phyloP scores from a whole-genome alignment of 306 rosid genomes.

The Citrullus amarus region DNA sequence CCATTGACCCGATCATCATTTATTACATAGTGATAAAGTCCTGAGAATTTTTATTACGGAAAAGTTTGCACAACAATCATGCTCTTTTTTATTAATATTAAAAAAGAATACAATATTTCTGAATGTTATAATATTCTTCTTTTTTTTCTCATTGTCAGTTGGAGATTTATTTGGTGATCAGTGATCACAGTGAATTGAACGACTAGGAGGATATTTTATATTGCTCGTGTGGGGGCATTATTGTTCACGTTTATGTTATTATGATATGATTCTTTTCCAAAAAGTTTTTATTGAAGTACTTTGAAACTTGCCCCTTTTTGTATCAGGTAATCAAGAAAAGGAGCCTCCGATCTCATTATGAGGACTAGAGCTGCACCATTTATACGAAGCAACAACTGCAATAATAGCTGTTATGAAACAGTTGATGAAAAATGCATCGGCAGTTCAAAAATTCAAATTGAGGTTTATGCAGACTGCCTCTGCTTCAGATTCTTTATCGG shows the following conservation, averaged over 20 bases:
- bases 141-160: neutral
- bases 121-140: neutral
- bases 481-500: neutral
- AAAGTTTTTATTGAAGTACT: neutral
- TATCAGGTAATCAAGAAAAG: slow-evolving; percentile 57
- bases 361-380: slow-evolving; percentile 29
- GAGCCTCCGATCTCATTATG: slow-evolving; percentile 19
- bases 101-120: neutral
- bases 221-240: neutral
- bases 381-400: slow-evolving; percentile 9
- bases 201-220: neutral
- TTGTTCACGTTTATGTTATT: neutral
- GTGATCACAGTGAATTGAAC: neutral
- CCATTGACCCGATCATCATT: neutral
- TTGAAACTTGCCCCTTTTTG: slow-evolving; percentile 21
- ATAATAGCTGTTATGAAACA: slow-evolving; percentile 15
- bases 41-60: neutral
- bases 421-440: slow-evolving; percentile 27
- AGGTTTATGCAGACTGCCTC: neutral
- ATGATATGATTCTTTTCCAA: neutral
- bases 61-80: neutral
- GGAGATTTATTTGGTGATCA: neutral
- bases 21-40: neutral
- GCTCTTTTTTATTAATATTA: neutral
- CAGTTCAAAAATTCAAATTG: slow-evolving; percentile 9